Base-by-base conservation (phyloP, 1,284 basidiomycete genomes). In the Cerrena zonata region DNA sequence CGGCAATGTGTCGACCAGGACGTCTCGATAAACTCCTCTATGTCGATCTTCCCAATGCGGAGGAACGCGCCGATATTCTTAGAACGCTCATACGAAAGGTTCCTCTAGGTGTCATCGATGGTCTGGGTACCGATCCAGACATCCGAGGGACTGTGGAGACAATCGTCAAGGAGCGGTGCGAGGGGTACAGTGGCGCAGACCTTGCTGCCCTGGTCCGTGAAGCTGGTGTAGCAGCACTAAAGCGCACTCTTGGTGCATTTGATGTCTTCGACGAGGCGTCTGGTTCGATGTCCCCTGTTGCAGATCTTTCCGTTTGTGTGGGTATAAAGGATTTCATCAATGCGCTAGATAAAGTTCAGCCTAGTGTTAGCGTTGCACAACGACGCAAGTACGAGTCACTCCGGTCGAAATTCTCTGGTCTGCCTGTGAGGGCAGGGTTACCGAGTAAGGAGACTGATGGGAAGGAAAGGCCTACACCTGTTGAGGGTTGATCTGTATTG, bases 1-100 rank as follows among this genome's bases (percentile, higher is more conserved):
- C 95, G 0, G 95, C 95, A 3, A 97, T 98, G 94, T 92, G 94
- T 50, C 87, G 94, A 15, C 95, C 95, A 0, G 95, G 95, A 0
- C 82, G 95, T 2, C 79, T 99, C 12, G 95, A 99, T 74, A 98
- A 97, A 69, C 78, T 98, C 5, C 79, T 99, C 24, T 99, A 97
- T 64, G 94, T 99, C 58, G 95, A 98, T 66, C 75, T 98, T 1
- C 95, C 95, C 1, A 73, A 76, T 0, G 58, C 85, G 0, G 65
- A 74, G 12, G 95, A 97, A 69, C 81, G 95, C 11, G 79, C 80
- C 4, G 94, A 98, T 66, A 95, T 99, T 55, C 72, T 91, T 47
- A 76, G 82, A 45, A 93, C 92, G 18, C 58, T 89, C 59, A 79
- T 82, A 12, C 77, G 82, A 47, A 80, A 80, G 55, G 84, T 94